Evolutionary conservation across 2,329 filamentous ascomycete genomes (phyloP).

Genomic region (Cylindrodendrum hubeiense): DNA sequence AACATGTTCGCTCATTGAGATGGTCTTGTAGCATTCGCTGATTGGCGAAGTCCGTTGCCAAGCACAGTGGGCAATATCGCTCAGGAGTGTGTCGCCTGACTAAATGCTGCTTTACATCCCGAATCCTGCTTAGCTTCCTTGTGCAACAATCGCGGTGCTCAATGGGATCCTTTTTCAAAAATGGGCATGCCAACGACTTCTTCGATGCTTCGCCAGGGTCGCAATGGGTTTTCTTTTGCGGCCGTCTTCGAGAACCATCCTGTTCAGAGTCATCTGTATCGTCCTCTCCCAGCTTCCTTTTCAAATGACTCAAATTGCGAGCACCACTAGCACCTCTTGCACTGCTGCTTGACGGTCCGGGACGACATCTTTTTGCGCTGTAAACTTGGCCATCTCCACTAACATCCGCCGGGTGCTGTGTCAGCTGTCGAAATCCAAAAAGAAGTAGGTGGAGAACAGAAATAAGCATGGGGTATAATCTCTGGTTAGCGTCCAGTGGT

Average conservation of each 20-base stretch:
- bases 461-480: neutral
- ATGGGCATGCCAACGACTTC: conserved; percentile 42
- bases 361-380: too few species aligned
- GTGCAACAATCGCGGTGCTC: conserved; percentile 44
- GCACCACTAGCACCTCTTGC: neutral
- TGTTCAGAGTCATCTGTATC: neutral
- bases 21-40: neutral
- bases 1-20: neutral
- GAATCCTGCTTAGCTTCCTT: conserved; percentile 40
- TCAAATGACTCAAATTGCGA: neutral
- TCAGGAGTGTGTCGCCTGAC: conserved; percentile 1
- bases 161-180: conserved; percentile 45
- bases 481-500: neutral
- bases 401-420: too few species aligned
- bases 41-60: neutral
- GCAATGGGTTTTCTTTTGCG: neutral
- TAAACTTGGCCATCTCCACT: neutral
- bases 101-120: conserved; percentile 48
- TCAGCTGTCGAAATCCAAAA: neutral
- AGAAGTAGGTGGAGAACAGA: neutral
- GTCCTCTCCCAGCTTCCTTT: neutral
- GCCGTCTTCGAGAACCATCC: neutral
- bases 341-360: neutral
- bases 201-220: neutral
- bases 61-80: neutral